Percentiles rank a stretch among this genome's conserved stretches.
phyloP scores from a whole-genome alignment of 257 asterid genomes.

The Pogostemon cablin region DNA sequence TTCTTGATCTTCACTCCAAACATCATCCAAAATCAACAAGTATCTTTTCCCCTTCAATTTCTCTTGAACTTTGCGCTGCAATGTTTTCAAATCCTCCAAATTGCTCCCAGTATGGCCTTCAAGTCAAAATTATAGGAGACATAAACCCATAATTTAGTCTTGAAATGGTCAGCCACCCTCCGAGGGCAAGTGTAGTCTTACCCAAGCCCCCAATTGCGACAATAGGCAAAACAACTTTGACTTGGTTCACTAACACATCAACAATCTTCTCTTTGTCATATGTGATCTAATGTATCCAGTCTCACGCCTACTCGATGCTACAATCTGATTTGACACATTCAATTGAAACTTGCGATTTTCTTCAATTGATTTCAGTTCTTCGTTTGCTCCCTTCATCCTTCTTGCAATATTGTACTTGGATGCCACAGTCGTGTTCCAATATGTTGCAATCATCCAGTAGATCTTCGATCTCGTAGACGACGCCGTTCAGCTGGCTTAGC shows the following conservation, averaged over 20 bases:
- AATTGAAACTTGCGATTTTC: slow-evolving; percentile 34
- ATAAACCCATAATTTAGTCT: slow-evolving; percentile 35
- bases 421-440: background rate
- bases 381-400: slow-evolving; percentile 25
- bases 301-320: slow-evolving; percentile 22
- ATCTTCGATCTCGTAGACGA: slow-evolving; percentile 36
- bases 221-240: slow-evolving; percentile 23
- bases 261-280: slow-evolving; percentile 35
- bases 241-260: slow-evolving; percentile 20
- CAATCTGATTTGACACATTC: slow-evolving; percentile 20
- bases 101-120: no score
- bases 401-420: slow-evolving; percentile 34
- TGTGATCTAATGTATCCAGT: slow-evolving; percentile 20
- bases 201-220: slow-evolving; percentile 37
- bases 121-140: background rate
- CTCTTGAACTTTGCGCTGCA: no score
- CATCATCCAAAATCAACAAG: no score
- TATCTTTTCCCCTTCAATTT: no score
- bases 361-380: slow-evolving; percentile 29
- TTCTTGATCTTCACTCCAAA: no score
- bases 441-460: slow-evolving; percentile 35
- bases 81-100: no score
- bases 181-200: slow-evolving; percentile 36
- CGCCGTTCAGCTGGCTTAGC: slow-evolving; percentile 30
- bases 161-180: slow-evolving; percentile 20